Percentiles rank a stretch among this genome's conserved stretches.
Evolutionary conservation across 306 rosid species (phyloP).

Genomic region (Aeschynomene evenia): DNA sequence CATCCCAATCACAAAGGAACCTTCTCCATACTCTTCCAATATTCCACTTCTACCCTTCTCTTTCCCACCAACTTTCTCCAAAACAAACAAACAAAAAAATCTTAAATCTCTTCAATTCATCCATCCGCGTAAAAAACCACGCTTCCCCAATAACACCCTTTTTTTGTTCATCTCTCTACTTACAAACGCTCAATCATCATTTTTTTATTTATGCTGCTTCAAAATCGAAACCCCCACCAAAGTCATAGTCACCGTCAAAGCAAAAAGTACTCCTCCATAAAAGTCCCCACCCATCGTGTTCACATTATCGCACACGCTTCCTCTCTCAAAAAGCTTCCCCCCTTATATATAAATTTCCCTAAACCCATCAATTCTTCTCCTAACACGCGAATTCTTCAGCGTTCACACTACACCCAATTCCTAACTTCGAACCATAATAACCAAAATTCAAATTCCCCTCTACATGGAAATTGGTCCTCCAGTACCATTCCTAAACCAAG

Average conservation of each 20-base stretch:
- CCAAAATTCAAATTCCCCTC: neutral
- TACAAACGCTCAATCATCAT: neutral
- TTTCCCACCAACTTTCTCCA: neutral
- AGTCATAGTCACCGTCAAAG: slow-evolving; percentile 51
- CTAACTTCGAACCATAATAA: neutral
- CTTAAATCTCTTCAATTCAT: neutral
- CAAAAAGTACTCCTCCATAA: neutral
- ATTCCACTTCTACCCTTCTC: neutral
- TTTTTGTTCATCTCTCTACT: too few species aligned
- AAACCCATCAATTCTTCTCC: neutral
- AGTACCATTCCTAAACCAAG: slow-evolving; percentile 52
- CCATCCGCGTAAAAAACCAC: slow-evolving; percentile 40
- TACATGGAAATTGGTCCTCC: slow-evolving; percentile 53
- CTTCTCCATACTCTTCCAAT: neutral
- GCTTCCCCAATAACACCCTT: slow-evolving; percentile 8
- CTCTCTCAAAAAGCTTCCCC: neutral
- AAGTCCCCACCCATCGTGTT: slow-evolving; percentile 43
- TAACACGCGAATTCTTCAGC: neutral
- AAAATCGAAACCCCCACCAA: neutral
- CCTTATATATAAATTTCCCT: slow-evolving; percentile 2
- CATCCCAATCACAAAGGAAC: neutral
- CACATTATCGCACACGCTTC: slow-evolving; percentile 58
- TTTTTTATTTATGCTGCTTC: slow-evolving; percentile 18
- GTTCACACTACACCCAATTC: slow-evolving; percentile 39
- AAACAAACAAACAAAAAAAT: neutral